A percentile compares a stretch with the other conserved stretches of the same genome.
Evolutionary conservation across 768 basidiomycete genomes (phyloP).

Genomic region (Xerocomellus dryophilus): DNA sequence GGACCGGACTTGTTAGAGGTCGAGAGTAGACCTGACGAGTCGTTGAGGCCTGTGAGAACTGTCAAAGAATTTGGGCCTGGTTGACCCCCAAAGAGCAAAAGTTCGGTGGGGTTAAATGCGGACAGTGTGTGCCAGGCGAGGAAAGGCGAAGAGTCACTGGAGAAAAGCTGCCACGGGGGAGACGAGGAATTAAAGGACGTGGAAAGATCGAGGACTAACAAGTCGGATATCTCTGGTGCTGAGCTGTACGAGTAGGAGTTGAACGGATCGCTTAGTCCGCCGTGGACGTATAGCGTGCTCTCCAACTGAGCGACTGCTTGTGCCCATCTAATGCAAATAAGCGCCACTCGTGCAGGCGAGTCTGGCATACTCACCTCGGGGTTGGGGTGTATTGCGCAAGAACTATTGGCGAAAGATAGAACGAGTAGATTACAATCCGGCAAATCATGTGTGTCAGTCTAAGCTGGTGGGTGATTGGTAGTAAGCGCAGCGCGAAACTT

Average conservation of each 20-base stretch:
- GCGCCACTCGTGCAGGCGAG: background rate
- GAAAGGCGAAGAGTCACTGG: constrained; percentile 49
- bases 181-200: constrained; percentile 53
- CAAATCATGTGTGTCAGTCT: constrained; percentile 13
- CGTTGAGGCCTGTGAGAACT: constrained; percentile 47
- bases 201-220: constrained; percentile 66
- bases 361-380: constrained; percentile 20
- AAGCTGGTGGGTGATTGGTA: background rate
- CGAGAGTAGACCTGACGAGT: constrained; percentile 63
- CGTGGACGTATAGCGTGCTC: constrained; percentile 66
- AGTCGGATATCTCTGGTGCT: constrained; percentile 69
- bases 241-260: constrained; percentile 69
- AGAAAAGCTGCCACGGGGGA: constrained; percentile 68
- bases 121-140: constrained; percentile 82
- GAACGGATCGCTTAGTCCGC: constrained; percentile 74
- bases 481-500: background rate
- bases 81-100: constrained; percentile 76
- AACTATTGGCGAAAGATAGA: constrained; percentile 15
- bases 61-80: constrained; percentile 57
- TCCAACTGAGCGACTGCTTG: constrained; percentile 63
- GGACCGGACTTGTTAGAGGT: constrained; percentile 39
- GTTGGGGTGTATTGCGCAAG: constrained; percentile 25
- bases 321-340: constrained; percentile 67
- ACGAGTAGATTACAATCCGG: constrained; percentile 2
- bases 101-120: constrained; percentile 49